phyloP scores from a whole-genome alignment of 495 filamentous ascomycete genomes.

The Hyaloscypha finlandica region DNA sequence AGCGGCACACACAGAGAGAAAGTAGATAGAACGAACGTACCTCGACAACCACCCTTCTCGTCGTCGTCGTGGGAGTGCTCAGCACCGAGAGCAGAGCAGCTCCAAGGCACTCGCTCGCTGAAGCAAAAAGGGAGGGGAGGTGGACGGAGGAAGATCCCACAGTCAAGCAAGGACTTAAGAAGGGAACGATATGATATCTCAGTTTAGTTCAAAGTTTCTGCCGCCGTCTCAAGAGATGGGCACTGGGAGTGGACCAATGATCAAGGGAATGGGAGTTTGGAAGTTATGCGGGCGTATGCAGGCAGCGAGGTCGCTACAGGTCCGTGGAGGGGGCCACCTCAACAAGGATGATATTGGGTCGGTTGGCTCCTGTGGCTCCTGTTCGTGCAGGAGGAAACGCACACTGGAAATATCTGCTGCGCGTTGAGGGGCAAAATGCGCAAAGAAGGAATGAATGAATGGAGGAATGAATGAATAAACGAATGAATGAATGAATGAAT shows the following conservation, averaged over 20 bases:
- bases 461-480: too few relatives aligned
- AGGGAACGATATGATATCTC: constrained; percentile 15
- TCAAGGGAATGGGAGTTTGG: not conserved
- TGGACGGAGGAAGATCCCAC: constrained; percentile 14
- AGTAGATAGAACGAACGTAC: constrained; percentile 10
- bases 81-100: constrained; percentile 20
- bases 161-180: constrained; percentile 11
- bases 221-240: constrained; percentile 13
- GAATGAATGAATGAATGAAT: too few relatives aligned
- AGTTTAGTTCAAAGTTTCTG: constrained; percentile 17
- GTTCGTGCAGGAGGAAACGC: not conserved
- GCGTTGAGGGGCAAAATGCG: not conserved
- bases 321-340: not conserved
- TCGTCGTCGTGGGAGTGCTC: constrained; percentile 22
- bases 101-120: constrained; percentile 27
- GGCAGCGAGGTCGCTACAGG: constrained; percentile 9
- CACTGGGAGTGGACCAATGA: not conserved
- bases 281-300: constrained; percentile 18
- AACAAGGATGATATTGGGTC: not conserved
- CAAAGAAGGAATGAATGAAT: not conserved
- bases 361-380: not conserved
- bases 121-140: constrained; percentile 8
- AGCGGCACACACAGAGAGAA: not conserved
- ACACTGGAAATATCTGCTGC: not conserved
- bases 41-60: constrained; percentile 16